Evolutionary conservation across 148 eudicot species (phyloP).

Genomic region (Rhododendron mucronatum): DNA sequence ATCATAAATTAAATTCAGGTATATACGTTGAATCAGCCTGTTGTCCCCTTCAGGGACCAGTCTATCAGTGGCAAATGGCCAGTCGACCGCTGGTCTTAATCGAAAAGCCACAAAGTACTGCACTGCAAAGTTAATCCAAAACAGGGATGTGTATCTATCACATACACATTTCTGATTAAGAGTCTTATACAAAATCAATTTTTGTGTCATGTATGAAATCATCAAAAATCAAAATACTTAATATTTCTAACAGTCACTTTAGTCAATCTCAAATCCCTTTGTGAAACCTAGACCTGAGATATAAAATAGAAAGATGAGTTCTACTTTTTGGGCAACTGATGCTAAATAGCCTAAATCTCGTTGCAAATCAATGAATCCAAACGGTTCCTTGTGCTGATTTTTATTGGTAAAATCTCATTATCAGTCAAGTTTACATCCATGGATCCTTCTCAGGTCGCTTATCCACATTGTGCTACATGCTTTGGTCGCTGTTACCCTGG

Average conservation of each 20-base stretch:
- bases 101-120: neutral
- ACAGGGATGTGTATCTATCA: neutral
- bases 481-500: slow-evolving; percentile 96
- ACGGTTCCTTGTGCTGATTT: neutral
- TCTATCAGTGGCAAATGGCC: neutral
- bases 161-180: neutral
- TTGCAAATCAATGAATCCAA: neutral
- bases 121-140: neutral
- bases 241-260: neutral
- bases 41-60: neutral
- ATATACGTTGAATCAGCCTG: neutral
- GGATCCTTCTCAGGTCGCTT: slow-evolving; percentile 56
- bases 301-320: neutral
- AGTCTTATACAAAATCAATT: neutral
- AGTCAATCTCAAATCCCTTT: neutral
- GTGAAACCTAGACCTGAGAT: neutral
- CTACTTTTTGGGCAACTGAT: neutral
- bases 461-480: slow-evolving; percentile 80
- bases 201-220: neutral
- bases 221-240: neutral
- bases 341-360: neutral
- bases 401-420: neutral
- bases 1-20: neutral
- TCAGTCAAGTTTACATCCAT: neutral
- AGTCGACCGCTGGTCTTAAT: neutral